Conservation (phyloP, 257 asterid genomes). For the Jaltomata sinuosa region DNA sequence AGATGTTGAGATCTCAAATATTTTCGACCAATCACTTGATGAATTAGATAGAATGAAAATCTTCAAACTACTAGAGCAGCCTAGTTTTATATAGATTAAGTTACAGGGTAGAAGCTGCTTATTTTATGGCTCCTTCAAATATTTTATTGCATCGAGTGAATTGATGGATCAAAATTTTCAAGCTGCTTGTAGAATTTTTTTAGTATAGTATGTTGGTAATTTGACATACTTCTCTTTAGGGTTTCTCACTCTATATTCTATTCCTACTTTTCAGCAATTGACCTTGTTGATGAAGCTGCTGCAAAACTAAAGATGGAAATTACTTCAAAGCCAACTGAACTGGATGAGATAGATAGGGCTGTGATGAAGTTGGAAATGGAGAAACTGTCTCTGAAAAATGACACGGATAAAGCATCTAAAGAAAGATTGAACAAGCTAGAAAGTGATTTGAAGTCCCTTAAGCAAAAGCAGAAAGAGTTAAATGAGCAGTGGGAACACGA, state of each 20-base stretch:
- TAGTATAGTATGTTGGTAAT: not conserved
- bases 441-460: conserved; percentile 57
- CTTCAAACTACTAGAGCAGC: not conserved
- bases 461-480: conserved; percentile 55
- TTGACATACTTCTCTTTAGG: not conserved
- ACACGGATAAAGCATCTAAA: conserved; percentile 75
- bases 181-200: not conserved
- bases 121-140: not conserved
- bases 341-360: conserved; percentile 77
- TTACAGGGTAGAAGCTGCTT: not conserved
- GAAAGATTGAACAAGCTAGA: conserved; percentile 74
- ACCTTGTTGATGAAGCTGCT: conserved; percentile 97
- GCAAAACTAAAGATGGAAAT: conserved; percentile 95
- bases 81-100: not conserved
- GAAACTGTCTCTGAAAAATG: conserved; percentile 75
- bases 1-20: not conserved
- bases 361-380: conserved; percentile 92
- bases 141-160: not conserved
- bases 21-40: not conserved
- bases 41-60: not conserved
- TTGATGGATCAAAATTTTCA: not conserved
- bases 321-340: conserved; percentile 83
- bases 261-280: conserved; percentile 59
- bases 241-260: not conserved
- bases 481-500: conserved; percentile 84